These are phyloP conservation scores for Saraca asoca DNA, from an alignment of 331 rosid species.

Conservation along the genomic window DNA sequence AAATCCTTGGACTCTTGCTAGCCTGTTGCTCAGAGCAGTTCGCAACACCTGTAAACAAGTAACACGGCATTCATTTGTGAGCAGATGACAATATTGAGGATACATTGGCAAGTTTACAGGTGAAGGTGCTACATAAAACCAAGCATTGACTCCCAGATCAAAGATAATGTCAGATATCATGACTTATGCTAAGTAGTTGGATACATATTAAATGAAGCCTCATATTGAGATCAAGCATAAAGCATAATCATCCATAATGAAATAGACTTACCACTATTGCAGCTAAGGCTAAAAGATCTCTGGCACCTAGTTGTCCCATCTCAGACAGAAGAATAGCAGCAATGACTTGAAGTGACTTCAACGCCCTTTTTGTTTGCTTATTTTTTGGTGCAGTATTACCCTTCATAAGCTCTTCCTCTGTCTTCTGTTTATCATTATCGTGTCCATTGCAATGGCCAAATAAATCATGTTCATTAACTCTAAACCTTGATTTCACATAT, in stretches of 20 bases:
- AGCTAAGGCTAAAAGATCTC: slow-evolving; percentile 71
- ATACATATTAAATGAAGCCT: slow-evolving; percentile 6
- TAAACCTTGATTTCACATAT: slow-evolving; percentile 68
- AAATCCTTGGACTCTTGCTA: slow-evolving; percentile 99
- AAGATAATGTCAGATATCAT: slow-evolving; percentile 26
- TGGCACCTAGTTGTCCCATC: slow-evolving; percentile 80
- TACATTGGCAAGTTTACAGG: background rate
- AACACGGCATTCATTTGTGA: background rate
- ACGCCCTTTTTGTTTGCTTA: slow-evolving; percentile 64
- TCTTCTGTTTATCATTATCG: slow-evolving; percentile 36
- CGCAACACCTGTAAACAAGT: slow-evolving; percentile 64
- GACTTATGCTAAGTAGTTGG: slow-evolving; percentile 4
- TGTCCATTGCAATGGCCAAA: slow-evolving; percentile 57
- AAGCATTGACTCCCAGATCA: slow-evolving; percentile 13
- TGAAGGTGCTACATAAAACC: slow-evolving; percentile 9
- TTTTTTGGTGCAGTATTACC: slow-evolving; percentile 41
- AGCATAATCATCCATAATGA: slow-evolving; percentile 25
- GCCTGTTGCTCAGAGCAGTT: slow-evolving; percentile 93
- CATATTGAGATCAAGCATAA: slow-evolving; percentile 25
- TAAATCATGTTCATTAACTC: slow-evolving; percentile 43
- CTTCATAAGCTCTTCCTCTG: slow-evolving; percentile 22
- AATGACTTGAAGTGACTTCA: slow-evolving; percentile 84
- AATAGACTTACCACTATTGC: slow-evolving; percentile 73
- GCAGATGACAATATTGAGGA: background rate
- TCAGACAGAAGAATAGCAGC: slow-evolving; percentile 78